Conservation (phyloP, 2,329 filamentous ascomycete species). For the Fusarium sp. region DNA sequence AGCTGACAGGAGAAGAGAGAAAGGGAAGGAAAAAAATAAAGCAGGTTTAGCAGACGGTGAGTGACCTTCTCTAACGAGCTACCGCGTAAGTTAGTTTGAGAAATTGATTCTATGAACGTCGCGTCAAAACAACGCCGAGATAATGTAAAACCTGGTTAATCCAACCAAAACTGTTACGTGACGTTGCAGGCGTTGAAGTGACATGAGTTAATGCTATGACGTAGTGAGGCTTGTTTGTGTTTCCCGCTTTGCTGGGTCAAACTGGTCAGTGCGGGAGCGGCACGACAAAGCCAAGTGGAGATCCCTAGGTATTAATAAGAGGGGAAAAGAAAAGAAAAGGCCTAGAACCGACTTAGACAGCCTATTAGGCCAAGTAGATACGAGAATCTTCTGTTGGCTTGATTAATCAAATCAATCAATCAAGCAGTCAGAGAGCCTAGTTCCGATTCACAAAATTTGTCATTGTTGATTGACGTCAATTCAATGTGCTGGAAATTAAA, state of each 20-base stretch:
- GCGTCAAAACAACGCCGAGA: slow-evolving; percentile 23
- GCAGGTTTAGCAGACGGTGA: slow-evolving; percentile 20
- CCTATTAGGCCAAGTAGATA: slow-evolving; percentile 5
- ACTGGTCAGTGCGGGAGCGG: slow-evolving; percentile 20
- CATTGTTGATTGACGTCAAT: slow-evolving; percentile 43
- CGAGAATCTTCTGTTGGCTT: slow-evolving; percentile 24
- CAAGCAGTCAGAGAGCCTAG: slow-evolving; percentile 11
- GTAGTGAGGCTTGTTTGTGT: slow-evolving; percentile 14
- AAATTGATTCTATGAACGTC: slow-evolving; percentile 21
- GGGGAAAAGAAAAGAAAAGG: not conserved
- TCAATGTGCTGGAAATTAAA: slow-evolving; percentile 5
- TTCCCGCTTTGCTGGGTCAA: slow-evolving; percentile 7
- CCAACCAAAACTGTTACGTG: slow-evolving; percentile 26
- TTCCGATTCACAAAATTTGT: slow-evolving; percentile 33
- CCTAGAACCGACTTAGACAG: not conserved
- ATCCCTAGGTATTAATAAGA: slow-evolving; percentile 3
- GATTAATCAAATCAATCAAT: not conserved
- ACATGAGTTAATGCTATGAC: slow-evolving; percentile 32
- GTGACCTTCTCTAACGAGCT: not conserved
- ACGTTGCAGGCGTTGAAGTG: slow-evolving; percentile 12
- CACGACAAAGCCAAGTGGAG: slow-evolving; percentile 2
- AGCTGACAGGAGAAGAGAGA: not conserved
- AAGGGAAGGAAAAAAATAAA: not conserved
- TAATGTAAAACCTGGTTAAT: slow-evolving; percentile 26
- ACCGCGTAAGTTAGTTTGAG: not conserved